phyloP scores from a whole-genome alignment of 2,329 filamentous ascomycete genomes.

The Sporothrix luriei region DNA sequence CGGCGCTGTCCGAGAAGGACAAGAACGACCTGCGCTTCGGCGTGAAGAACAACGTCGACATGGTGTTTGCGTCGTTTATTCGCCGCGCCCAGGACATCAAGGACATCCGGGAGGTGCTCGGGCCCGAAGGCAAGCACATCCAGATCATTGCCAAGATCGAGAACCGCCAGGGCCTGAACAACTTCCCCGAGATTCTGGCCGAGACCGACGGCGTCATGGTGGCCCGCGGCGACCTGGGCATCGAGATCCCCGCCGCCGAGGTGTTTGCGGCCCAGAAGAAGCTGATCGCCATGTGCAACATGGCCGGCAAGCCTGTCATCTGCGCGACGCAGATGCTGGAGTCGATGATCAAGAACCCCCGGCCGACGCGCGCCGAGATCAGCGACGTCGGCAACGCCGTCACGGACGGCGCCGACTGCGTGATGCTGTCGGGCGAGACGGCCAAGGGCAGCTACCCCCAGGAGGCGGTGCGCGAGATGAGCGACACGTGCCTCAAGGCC shows the following conservation, averaged over 20 bases:
- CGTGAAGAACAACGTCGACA: conserved; percentile 98
- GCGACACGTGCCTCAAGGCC: conserved; percentile 93
- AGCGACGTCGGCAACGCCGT: conserved; percentile 98
- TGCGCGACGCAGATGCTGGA: conserved; percentile 99
- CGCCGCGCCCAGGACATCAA: conserved; percentile 90
- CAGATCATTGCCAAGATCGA: conserved; percentile 99
- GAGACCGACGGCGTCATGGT: conserved; percentile 99
- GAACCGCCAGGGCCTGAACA: conserved; percentile 99
- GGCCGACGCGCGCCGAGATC: conserved; percentile 96
- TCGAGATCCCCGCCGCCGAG: conserved; percentile 97
- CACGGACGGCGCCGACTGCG: conserved; percentile 96
- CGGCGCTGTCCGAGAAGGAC: conserved; percentile 97
- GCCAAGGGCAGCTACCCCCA: conserved; percentile 95
- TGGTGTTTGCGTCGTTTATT: conserved; percentile 99
- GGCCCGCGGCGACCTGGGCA: conserved; percentile 95
- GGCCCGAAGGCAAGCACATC: conserved; percentile 89
- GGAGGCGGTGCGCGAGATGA: conserved; percentile 96
- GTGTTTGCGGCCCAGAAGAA: conserved; percentile 99
- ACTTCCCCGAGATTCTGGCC: conserved; percentile 94
- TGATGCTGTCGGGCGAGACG: conserved; percentile 99
- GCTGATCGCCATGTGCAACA: conserved; percentile 99
- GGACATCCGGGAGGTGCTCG: conserved; percentile 88
- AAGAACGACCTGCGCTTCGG: conserved; percentile 91
- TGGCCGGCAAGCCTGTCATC: conserved; percentile 97
- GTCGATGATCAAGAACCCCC: conserved; percentile 99